Evolutionary conservation across 129 eudicot species (phyloP), one percentile per base, ranked within the genome.

Genomic region (Flaveria brownii): DNA sequence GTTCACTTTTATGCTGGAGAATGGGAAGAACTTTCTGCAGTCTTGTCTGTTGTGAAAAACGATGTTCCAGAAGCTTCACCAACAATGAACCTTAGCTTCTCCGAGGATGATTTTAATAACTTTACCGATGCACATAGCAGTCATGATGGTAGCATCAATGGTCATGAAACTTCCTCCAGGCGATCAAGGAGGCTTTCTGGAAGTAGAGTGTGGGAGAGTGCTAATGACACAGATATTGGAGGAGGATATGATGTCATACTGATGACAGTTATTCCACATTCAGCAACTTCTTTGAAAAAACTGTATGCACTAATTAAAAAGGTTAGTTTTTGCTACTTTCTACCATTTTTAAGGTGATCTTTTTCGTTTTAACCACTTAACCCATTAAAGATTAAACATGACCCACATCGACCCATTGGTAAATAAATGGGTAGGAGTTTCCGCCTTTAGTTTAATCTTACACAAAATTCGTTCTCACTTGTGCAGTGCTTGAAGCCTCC

Each of bases 191-290:
- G 86, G 81, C 85, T 89, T 59, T 87, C 96, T 6, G 91, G 86
- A 71, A 89, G 92, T 83, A 84, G 92, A 54, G 90, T 85, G 6
- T 89, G 96, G 96, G 96, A 87, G 79, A 85, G 96, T 66, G 88
- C 90, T 81, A 81, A 79, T 62, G 92, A 87, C 39, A 69, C 79
- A 10, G 87, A 87, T 75, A 72, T 73, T 16, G 84, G 96, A 13
- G 92, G 84, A 49, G 92, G 96, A 11, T 89, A 89, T 81, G 96
- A 87, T 67, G 85, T 89, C 75, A 87, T 89, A 47, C 79, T 87
- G 85, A 72, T 89, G 86, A 79, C 87, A 4, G 87, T 85, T 83
- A 81, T 87, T 70, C 92, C 92, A 9, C 77, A 85, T 77, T 87
- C 96, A 2, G 82, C 62, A 25, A 73, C 86, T 30, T 85, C 92